Percentiles rank a stretch among this genome's conserved stretches.
Conservation (phyloP, 768 basidiomycete genomes). For the Podaxis mareebaensis region DNA sequence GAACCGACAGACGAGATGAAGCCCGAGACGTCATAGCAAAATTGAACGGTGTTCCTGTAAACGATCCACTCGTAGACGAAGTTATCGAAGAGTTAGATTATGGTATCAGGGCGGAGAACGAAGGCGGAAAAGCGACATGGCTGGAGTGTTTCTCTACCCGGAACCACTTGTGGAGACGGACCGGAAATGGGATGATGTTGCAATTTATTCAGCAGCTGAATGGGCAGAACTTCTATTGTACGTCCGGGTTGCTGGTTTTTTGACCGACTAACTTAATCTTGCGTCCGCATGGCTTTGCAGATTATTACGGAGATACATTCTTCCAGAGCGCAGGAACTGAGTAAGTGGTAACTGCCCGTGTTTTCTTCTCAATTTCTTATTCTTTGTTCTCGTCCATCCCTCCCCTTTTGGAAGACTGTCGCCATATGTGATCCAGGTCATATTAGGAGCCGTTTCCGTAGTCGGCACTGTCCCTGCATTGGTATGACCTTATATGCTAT, state of each 20-base stretch:
- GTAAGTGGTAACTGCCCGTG: slow-evolving; percentile 31
- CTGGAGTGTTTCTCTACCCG: slow-evolving; percentile 71
- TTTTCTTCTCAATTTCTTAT: neutral
- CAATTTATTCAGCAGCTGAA: slow-evolving; percentile 82
- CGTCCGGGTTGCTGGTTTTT: slow-evolving; percentile 21
- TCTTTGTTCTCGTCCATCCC: neutral
- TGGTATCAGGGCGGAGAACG: slow-evolving; percentile 72
- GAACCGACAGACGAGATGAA: slow-evolving; percentile 48
- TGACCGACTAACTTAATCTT: neutral
- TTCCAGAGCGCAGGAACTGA: slow-evolving; percentile 72
- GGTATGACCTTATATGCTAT: slow-evolving; percentile 28
- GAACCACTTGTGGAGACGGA: slow-evolving; percentile 72
- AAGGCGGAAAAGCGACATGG: slow-evolving; percentile 81
- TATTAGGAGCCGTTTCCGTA: slow-evolving; percentile 75
- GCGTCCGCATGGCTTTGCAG: slow-evolving; percentile 29
- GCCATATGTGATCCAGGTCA: slow-evolving; percentile 74
- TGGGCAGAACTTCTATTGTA: slow-evolving; percentile 81
- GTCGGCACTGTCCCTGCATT: slow-evolving; percentile 72
- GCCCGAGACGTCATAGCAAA: slow-evolving; percentile 65
- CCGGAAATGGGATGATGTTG: slow-evolving; percentile 79
- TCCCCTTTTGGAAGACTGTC: slow-evolving; percentile 39
- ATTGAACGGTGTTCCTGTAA: slow-evolving; percentile 61
- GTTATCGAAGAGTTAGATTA: slow-evolving; percentile 63
- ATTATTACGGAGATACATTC: slow-evolving; percentile 81
- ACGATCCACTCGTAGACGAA: slow-evolving; percentile 61